Conservation (phyloP, 2,329 filamentous ascomycete species). For the Hypoxylon sp. region DNA sequence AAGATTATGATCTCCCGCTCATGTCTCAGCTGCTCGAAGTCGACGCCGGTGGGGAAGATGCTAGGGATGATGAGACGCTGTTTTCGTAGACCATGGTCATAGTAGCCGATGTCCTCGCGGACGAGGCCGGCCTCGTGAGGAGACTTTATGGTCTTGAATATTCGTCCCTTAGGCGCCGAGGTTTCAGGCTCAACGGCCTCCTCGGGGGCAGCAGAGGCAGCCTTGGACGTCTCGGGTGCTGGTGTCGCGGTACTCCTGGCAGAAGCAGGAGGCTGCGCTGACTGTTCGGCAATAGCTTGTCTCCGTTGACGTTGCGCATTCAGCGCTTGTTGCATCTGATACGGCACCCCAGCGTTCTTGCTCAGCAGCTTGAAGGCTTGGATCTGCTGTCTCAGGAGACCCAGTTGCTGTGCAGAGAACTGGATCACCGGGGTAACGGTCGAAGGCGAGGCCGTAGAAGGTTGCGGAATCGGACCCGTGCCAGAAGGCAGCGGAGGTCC, state of each 20-base stretch:
- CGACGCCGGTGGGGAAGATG: constrained; percentile 86
- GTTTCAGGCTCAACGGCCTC: constrained; percentile 44
- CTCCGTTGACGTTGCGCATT: constrained; percentile 77
- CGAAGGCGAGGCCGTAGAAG: constrained; percentile 47
- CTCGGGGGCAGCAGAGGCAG: constrained; percentile 47
- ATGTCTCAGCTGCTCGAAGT: constrained; percentile 83
- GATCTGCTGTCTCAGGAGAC: constrained; percentile 83
- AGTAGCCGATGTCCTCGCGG: constrained; percentile 73
- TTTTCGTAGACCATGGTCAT: constrained; percentile 77
- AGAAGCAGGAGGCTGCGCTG: constrained; percentile 50
- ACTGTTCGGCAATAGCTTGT: constrained; percentile 60
- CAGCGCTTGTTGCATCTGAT: constrained; percentile 80
- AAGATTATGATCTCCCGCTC: constrained; percentile 89
- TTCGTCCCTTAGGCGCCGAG: constrained; percentile 52
- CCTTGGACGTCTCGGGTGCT: constrained; percentile 44
- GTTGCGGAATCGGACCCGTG: constrained; percentile 43
- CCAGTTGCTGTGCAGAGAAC: constrained; percentile 81
- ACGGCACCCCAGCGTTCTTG: constrained; percentile 84
- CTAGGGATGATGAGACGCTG: constrained; percentile 84
- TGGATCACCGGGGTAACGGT: constrained; percentile 52
- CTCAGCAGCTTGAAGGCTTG: constrained; percentile 88
- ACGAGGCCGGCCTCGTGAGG: constrained; percentile 69
- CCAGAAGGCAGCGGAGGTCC: constrained; percentile 51
- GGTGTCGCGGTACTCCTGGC: constrained; percentile 54
- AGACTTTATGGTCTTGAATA: constrained; percentile 77